Conservation (phyloP, 192 early-diverging fungal genomes). For the Linnemannia hyalina region DNA sequence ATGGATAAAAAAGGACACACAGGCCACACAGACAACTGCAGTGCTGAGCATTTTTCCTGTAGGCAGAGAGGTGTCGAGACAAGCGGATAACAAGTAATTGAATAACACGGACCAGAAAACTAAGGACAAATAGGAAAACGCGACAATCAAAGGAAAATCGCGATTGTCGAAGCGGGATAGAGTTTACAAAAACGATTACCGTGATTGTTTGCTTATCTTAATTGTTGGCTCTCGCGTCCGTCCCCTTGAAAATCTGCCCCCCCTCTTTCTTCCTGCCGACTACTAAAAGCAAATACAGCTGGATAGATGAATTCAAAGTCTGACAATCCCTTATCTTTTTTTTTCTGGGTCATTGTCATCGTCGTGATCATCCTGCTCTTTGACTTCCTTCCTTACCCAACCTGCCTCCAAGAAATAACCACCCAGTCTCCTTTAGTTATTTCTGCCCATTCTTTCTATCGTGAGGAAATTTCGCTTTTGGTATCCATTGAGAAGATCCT, state of each 20-base stretch:
- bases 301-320: too few species aligned
- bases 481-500: background rate
- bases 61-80: background rate
- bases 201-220: background rate
- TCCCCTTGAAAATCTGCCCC: background rate
- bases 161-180: background rate
- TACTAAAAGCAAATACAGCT: too few species aligned
- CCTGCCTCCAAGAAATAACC: too few species aligned
- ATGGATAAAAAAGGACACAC: background rate
- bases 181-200: background rate
- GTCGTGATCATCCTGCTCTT: background rate
- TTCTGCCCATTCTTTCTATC: background rate
- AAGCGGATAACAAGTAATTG: background rate
- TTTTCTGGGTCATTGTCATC: background rate
- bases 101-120: background rate
- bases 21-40: background rate
- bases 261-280: background rate
- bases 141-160: too few species aligned
- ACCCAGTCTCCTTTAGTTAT: background rate
- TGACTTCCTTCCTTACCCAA: too few species aligned
- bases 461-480: background rate
- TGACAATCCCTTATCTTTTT: background rate
- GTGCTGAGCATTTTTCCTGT: background rate
- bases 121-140: background rate
- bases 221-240: background rate